Base-by-base conservation (phyloP, 768 basidiomycete genomes). In the Amanita molliuscula region DNA sequence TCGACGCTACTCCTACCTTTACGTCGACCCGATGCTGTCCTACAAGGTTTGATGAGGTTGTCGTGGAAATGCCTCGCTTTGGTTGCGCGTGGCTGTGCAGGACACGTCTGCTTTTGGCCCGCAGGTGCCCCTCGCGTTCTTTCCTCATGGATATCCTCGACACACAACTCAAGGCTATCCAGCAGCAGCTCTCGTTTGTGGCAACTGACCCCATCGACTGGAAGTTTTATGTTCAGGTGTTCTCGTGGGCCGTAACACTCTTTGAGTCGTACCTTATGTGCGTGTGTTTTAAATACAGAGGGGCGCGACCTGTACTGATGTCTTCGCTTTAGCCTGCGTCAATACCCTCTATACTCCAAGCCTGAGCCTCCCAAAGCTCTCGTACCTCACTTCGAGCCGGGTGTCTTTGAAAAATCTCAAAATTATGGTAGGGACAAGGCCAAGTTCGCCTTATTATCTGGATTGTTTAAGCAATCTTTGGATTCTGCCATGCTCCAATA, bases 371-470 rank as follows among this genome's bases (percentile, higher is more conserved):
- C 91, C 1, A 61, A 76, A 2, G 80, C 78, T 3, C 76, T 96
- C 3, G 80, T 77, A 3, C 65, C 65, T 1, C 83, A 91, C 61
- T 82, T 94, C 57, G 73, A 76, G 13, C 61, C 67, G 8, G 78
- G 83, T 2, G 81, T 80, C 11, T 95, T 94, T 64, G 72, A 80
- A 53, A 96, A 96, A 59, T 93, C 91, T 0, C 95, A 99, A 63
- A 68, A 74, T 36, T 99, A 99, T 67, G 91, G 92, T 16, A 79
- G 76, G 45, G 88, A 92, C 75, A 96, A 96, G 67, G 88, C 92
- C 9, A 77, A 77, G 59, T 94, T 87, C 64, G 78, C 83, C 2
- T 65, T 95, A 35, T 61, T 88, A 57, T 81, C 85, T 0, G 80
- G 83, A 1, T 55, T 93, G 47, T 85, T 79, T 65, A 83, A 82